Conservation (phyloP, 2,329 filamentous ascomycete genomes). For the Ophiostoma ips region DNA sequence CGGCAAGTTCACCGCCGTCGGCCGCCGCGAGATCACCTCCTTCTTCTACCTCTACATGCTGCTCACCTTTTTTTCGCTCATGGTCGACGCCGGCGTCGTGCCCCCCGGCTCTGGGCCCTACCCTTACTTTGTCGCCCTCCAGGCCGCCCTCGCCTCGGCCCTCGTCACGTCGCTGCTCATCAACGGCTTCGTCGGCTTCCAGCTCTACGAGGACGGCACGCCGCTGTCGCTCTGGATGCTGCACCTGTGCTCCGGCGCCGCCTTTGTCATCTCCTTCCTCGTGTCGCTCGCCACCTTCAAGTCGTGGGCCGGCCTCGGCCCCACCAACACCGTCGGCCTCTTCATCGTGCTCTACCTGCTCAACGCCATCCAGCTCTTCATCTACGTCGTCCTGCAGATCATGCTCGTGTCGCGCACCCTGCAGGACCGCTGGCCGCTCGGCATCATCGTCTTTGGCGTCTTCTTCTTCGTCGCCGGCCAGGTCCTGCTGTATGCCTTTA, state of each 20-base stretch:
- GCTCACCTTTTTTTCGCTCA: slow-evolving; percentile 73
- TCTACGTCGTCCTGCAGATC: slow-evolving; percentile 81
- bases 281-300: slow-evolving; percentile 89
- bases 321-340: slow-evolving; percentile 73
- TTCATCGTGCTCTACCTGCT: slow-evolving; percentile 88
- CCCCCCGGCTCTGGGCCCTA: slow-evolving; percentile 69
- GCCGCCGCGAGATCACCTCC: slow-evolving; percentile 57
- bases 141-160: slow-evolving; percentile 73
- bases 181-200: slow-evolving; percentile 97
- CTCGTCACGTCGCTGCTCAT: slow-evolving; percentile 81
- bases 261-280: slow-evolving; percentile 77
- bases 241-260: slow-evolving; percentile 59
- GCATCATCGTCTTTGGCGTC: slow-evolving; percentile 78
- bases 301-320: slow-evolving; percentile 71
- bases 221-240: slow-evolving; percentile 87
- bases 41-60: slow-evolving; percentile 98
- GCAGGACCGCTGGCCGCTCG: slow-evolving; percentile 89
- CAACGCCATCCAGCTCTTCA: slow-evolving; percentile 71
- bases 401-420: slow-evolving; percentile 79
- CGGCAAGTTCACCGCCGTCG: slow-evolving; percentile 95
- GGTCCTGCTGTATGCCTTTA: slow-evolving; percentile 84
- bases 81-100: slow-evolving; percentile 85
- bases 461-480: slow-evolving; percentile 89
- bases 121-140: slow-evolving; percentile 81
- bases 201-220: slow-evolving; percentile 95